These are phyloP conservation scores for Ulvella scutata DNA, from an alignment of 139 green algal genomes.

Conservation along the genomic window DNA sequence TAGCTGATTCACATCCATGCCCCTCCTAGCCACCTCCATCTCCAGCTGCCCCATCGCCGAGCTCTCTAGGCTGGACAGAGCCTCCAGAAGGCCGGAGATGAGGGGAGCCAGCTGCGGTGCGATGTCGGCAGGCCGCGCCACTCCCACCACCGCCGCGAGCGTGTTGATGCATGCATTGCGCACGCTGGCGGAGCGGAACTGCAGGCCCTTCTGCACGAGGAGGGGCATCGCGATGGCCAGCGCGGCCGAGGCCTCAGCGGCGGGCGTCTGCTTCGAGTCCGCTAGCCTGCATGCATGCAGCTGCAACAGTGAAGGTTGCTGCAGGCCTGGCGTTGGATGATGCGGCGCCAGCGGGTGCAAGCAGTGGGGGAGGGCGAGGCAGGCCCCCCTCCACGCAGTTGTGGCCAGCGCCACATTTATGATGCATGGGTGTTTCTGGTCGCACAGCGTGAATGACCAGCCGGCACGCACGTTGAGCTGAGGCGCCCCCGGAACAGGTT, in stretches of 20 bases:
- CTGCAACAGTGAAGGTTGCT: no score
- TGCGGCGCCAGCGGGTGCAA: no score
- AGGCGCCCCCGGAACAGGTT: no score
- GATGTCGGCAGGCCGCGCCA: constrained; percentile 23
- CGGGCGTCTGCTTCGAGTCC: constrained; percentile 29
- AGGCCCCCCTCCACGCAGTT: no score
- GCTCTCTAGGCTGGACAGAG: constrained; percentile 63
- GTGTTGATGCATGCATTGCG: constrained; percentile 23
- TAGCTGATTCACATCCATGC: neutral
- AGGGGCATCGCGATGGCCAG: constrained; percentile 39
- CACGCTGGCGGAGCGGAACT: constrained; percentile 31
- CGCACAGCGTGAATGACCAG: no score
- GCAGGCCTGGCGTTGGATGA: no score
- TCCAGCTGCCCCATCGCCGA: constrained; percentile 21
- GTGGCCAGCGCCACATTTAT: no score
- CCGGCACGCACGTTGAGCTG: no score
- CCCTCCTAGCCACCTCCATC: constrained; percentile 7
- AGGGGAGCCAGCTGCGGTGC: constrained; percentile 47
- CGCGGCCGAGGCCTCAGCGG: constrained; percentile 21
- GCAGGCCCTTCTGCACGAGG: constrained; percentile 41
- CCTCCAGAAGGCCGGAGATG: constrained; percentile 64
- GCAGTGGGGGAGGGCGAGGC: no score
- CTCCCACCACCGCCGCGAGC: constrained; percentile 25
- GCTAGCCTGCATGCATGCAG: constrained; percentile 36
- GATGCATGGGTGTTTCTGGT: no score